Percentiles rank a stretch among this genome's conserved stretches.
phyloP scores from a whole-genome alignment of 2,329 filamentous ascomycete genomes.

The Trichophaea hybrida region DNA sequence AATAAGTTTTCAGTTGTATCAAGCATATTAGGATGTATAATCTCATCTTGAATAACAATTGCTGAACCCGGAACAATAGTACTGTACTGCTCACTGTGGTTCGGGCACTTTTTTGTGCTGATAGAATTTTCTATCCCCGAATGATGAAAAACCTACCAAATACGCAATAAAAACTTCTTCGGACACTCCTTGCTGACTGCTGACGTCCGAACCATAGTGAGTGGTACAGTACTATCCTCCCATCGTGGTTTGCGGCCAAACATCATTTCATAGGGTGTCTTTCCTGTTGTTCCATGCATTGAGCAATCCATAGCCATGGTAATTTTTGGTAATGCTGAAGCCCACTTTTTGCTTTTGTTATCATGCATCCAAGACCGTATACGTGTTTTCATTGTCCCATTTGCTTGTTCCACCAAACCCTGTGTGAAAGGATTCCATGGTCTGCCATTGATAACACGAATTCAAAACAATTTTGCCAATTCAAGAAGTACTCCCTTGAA shows the following conservation, averaged over 20 bases:
- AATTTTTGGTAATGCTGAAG: neutral
- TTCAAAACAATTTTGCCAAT: slow-evolving; percentile 11
- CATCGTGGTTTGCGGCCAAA: neutral
- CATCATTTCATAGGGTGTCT: neutral
- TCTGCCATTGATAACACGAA: slow-evolving; percentile 17
- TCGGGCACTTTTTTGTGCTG: too few species aligned
- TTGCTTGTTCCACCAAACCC: slow-evolving; percentile 22
- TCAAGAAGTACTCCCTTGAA: slow-evolving; percentile 18
- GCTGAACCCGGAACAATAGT: too few species aligned
- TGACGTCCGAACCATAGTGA: too few species aligned
- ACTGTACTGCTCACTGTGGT: too few species aligned
- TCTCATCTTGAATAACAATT: too few species aligned
- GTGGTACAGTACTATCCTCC: too few species aligned
- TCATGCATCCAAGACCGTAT: slow-evolving; percentile 14
- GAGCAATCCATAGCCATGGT: neutral
- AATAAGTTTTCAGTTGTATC: too few species aligned
- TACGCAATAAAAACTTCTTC: too few species aligned
- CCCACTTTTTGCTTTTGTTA: slow-evolving; percentile 28
- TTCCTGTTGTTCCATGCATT: neutral
- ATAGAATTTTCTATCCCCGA: too few species aligned
- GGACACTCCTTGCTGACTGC: too few species aligned
- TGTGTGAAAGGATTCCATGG: slow-evolving; percentile 17
- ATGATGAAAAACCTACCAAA: too few species aligned
- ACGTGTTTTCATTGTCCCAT: slow-evolving; percentile 16
- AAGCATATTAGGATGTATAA: too few species aligned